Evolutionary conservation across 2,329 filamentous ascomycete genomes (phyloP), one percentile per base, ranked within the genome.

Genomic region (Podosphaera aphanis): DNA sequence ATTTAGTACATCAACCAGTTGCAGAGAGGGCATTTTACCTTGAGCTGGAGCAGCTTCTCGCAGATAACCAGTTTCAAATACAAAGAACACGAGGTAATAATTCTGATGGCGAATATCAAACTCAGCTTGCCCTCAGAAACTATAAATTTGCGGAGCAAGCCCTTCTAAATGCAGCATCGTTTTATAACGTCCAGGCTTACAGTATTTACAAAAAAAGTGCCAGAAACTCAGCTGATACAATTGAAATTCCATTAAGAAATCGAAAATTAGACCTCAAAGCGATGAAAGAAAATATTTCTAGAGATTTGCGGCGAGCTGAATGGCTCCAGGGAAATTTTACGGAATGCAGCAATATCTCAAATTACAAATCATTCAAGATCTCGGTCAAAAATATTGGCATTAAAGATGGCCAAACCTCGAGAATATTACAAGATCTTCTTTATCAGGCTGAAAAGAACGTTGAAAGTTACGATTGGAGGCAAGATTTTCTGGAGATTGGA

Each of bases 11-110:
- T 0, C 60, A 71, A 2, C 61, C 64, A 5, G 55, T 65, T 1
- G 63, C 62, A 0, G 72, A 78, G 49, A 61, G 62, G 23, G 64
- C 64, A 1, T 57, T 70, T 1, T 77, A 77, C 51, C 59, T 68
- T 0, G 71, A 75, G 51, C 58, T 74, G 0, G 67, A 68, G 3
- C 66, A 71, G 46, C 65, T 70, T 39, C 52, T 75, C 1, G 66
- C 66, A 41, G 63, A 67, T 0, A 62, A 66, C 5, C 65, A 67
- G 23, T 69, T 73, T 61, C 52, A 55, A 25, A 49, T 55, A 16
- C 25, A 21, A 16, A 19, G 19, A 10, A 27, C 21, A 8, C 38
- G 36, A 6, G 16, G 33, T 7, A 16, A 37, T 0, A 33, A 27
- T 15, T 39, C 43, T 2, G 44, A 53, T 29, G 18, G 47, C 15